Evolutionary conservation across 352 stramenopile species (phyloP), one percentile per base, ranked within the genome.

Genomic region (Globisporangium nodosum): DNA sequence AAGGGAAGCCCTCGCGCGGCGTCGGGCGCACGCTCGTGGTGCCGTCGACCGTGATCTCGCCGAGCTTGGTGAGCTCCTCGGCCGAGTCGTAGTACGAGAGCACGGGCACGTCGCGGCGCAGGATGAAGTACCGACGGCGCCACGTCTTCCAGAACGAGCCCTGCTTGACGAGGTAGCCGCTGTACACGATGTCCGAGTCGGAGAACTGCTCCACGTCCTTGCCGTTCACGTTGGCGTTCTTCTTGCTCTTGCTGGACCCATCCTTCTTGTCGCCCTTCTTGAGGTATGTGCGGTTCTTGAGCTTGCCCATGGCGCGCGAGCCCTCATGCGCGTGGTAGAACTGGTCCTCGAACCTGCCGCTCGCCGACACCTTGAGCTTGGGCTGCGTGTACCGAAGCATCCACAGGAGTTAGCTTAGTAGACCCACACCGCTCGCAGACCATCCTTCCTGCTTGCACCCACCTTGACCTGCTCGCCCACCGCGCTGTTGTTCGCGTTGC

Each of bases 121-220:
- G 50, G 54, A 95, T 90, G 51, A 95, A 95, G 57, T 90, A 95
- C 20, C 85, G 72, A 1, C 78, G 76, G 47, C 78, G 70, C 85
- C 85, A 95, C 6, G 78, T 90, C 63, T 92, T 91, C 85, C 85
- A 95, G 71, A 93, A 95, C 33, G 85, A 95, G 18, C 85, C 85
- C 40, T 90, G 81, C 59, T 95, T 95, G 49, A 91, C 71, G 37
- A 95, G 64, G 55, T 91, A 92, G 6, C 85, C 85, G 20, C 71
- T 75, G 24, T 75, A 87, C 43, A 92, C 71, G 48, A 95, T 93
- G 51, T 95, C 83, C 9, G 85, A 74, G 54, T 92, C 81, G 12
- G 81, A 92, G 61, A 95, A 95, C 67, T 92, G 82, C 55, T 95
- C 85, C 30, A 89, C 78, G 48, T 91, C 81, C 27, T 85, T 85